A percentile compares a stretch with the other conserved stretches of the same genome.
phyloP scores from a whole-genome alignment of 805 yeast genomes.

The Phaffomyces thermotolerans region DNA sequence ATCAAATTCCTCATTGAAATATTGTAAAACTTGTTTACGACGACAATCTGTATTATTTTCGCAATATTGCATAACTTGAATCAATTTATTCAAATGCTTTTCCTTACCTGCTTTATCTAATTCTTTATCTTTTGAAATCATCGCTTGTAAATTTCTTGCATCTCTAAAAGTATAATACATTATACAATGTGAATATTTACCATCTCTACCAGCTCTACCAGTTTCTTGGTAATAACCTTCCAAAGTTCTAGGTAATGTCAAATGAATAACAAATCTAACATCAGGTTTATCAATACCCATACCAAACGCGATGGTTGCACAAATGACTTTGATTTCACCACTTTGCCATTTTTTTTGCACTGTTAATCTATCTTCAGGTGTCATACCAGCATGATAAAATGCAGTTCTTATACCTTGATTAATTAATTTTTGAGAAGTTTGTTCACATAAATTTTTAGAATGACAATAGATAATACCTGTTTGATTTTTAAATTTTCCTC shows the following conservation, averaged over 20 bases:
- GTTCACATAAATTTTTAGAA: slow-evolving; percentile 84
- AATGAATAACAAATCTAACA: slow-evolving; percentile 86
- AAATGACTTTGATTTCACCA: slow-evolving; percentile 64
- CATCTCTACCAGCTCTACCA: slow-evolving; percentile 98
- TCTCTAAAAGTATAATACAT: slow-evolving; percentile 78
- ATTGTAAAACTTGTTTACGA: slow-evolving; percentile 79
- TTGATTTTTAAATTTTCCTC: slow-evolving; percentile 40
- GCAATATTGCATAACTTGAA: slow-evolving; percentile 85
- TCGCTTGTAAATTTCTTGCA: slow-evolving; percentile 63
- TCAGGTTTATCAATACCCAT: slow-evolving; percentile 99
- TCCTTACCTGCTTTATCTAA: slow-evolving; percentile 58
- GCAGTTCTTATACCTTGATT: slow-evolving; percentile 59
- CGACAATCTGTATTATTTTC: slow-evolving; percentile 89
- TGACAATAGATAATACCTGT: slow-evolving; percentile 94
- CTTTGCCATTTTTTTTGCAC: slow-evolving; percentile 84
- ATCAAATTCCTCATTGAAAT: slow-evolving; percentile 80
- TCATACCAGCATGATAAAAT: slow-evolving; percentile 94
- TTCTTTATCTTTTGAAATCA: slow-evolving; percentile 73
- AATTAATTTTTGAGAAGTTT: slow-evolving; percentile 54
- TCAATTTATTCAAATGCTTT: slow-evolving; percentile 66
- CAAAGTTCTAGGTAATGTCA: slow-evolving; percentile 78
- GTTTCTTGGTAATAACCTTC: slow-evolving; percentile 98
- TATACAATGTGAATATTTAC: slow-evolving; percentile 71
- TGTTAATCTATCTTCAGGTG: slow-evolving; percentile 57
- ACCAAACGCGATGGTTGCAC: slow-evolving; percentile 98